Evolutionary conservation across 2,329 filamentous ascomycete species (phyloP).

Genomic region (Cladophialophora chaetospira): DNA sequence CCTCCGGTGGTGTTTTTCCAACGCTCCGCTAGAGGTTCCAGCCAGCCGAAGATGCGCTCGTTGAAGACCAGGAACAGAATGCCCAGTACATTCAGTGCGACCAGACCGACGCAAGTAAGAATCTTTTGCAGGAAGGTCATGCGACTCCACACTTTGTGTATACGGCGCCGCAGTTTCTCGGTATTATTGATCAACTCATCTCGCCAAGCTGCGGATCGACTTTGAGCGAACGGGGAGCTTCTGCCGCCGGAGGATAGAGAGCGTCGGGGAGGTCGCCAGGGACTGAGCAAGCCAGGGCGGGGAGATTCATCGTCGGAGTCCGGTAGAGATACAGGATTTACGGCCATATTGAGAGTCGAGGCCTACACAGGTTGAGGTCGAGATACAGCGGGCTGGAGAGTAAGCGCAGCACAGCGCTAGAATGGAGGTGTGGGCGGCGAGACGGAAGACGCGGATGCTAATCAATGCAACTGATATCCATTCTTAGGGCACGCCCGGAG

Average conservation of each 20-base stretch:
- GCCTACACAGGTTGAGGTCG: not conserved
- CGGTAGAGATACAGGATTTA: conserved; percentile 28
- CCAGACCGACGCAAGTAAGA: conserved; percentile 54
- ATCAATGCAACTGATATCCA: not conserved
- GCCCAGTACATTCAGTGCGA: conserved; percentile 57
- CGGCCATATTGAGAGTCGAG: conserved; percentile 11
- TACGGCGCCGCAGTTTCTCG: conserved; percentile 39
- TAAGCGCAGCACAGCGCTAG: not conserved
- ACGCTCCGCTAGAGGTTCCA: conserved; percentile 71
- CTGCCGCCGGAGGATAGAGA: conserved; percentile 41
- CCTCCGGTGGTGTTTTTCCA: conserved; percentile 76
- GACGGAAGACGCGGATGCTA: not conserved
- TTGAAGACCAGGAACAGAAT: conserved; percentile 77
- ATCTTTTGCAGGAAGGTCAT: conserved; percentile 61
- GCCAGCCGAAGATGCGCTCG: conserved; percentile 73
- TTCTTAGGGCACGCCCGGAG: not conserved
- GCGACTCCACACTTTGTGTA: conserved; percentile 40
- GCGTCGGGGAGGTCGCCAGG: conserved; percentile 54
- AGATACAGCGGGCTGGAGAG: not conserved
- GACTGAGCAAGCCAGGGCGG: conserved; percentile 43
- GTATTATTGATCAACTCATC: conserved; percentile 44
- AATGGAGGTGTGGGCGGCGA: not conserved
- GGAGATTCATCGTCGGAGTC: conserved; percentile 32
- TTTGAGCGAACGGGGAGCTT: conserved; percentile 42
- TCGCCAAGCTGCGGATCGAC: conserved; percentile 38